Evolutionary conservation across 192 early-diverging fungal species (phyloP).

Genomic region (Funneliformis mosseae): DNA sequence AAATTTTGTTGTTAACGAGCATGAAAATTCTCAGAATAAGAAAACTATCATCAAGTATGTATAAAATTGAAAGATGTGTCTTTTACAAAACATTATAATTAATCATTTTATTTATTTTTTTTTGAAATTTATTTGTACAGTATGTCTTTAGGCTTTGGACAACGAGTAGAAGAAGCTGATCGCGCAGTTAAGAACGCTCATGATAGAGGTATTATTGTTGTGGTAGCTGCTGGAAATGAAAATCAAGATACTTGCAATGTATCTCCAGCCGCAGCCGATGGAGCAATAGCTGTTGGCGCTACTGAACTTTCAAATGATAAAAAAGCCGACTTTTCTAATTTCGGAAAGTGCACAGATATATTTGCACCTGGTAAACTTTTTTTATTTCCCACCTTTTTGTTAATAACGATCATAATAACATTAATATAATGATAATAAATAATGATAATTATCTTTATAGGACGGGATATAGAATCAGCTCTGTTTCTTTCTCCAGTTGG

Average conservation of each 20-base stretch:
- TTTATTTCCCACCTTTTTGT: background rate
- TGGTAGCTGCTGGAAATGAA: conserved; percentile 82
- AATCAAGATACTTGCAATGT: conserved; percentile 75
- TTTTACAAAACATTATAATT: background rate
- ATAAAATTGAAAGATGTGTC: no score
- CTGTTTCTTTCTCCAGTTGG: background rate
- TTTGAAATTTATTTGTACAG: conserved; percentile 59
- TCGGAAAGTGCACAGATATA: conserved; percentile 82
- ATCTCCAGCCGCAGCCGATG: conserved; percentile 71
- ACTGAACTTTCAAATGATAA: conserved; percentile 65
- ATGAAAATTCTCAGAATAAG: background rate
- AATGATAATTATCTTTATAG: background rate
- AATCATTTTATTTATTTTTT: conserved; percentile 29
- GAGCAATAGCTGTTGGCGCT: conserved; percentile 87
- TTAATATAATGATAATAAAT: background rate
- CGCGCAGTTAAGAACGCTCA: conserved; percentile 43
- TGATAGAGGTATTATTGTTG: conserved; percentile 71
- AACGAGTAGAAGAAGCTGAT: conserved; percentile 77
- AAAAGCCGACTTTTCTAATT: conserved; percentile 81
- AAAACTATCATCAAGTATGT: background rate
- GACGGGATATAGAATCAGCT: background rate
- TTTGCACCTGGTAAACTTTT: conserved; percentile 69
- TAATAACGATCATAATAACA: background rate
- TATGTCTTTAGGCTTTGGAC: conserved; percentile 87
- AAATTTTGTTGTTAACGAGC: conserved; percentile 40